phyloP scores from a whole-genome alignment of 768 basidiomycete genomes.

The Russula virescens region DNA sequence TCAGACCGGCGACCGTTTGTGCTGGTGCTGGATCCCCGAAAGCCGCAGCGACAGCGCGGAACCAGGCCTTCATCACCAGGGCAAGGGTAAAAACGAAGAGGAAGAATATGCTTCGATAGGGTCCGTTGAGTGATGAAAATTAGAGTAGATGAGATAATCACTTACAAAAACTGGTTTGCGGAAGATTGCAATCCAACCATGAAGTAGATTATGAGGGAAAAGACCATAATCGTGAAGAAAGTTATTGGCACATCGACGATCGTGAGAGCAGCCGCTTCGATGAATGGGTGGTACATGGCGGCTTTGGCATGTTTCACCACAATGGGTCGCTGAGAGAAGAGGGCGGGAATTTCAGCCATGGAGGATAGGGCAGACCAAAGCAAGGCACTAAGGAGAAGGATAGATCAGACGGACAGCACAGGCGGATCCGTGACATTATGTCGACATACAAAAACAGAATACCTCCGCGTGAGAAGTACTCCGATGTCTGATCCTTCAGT shows the following conservation, averaged over 20 bases:
- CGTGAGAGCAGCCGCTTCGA: slow-evolving; percentile 51
- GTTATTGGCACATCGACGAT: slow-evolving; percentile 59
- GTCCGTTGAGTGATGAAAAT: slow-evolving; percentile 6
- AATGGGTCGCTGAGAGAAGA: slow-evolving; percentile 55
- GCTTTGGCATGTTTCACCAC: slow-evolving; percentile 51
- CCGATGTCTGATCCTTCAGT: slow-evolving; percentile 47
- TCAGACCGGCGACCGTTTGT: slow-evolving; percentile 50
- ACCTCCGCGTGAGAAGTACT: slow-evolving; percentile 73
- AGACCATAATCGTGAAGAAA: slow-evolving; percentile 40
- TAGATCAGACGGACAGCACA: not conserved
- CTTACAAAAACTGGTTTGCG: slow-evolving; percentile 63
- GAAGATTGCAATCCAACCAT: slow-evolving; percentile 50
- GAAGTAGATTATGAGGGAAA: slow-evolving; percentile 54
- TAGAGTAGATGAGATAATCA: slow-evolving; percentile 4
- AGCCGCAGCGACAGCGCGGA: slow-evolving; percentile 58
- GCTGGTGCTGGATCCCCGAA: slow-evolving; percentile 57
- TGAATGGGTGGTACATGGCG: slow-evolving; percentile 57
- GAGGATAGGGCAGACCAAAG: slow-evolving; percentile 53
- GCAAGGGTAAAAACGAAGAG: slow-evolving; percentile 54
- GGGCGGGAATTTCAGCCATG: slow-evolving; percentile 57
- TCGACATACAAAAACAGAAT: slow-evolving; percentile 63
- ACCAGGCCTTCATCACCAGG: slow-evolving; percentile 69
- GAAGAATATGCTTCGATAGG: slow-evolving; percentile 44
- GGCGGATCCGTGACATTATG: no score
- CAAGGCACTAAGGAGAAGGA: slow-evolving; percentile 37